Evolutionary conservation across 1,139 yeast species (phyloP), one percentile per base, ranked within the genome.

Genomic region (Hemisphaericaspora lyxosophila): DNA sequence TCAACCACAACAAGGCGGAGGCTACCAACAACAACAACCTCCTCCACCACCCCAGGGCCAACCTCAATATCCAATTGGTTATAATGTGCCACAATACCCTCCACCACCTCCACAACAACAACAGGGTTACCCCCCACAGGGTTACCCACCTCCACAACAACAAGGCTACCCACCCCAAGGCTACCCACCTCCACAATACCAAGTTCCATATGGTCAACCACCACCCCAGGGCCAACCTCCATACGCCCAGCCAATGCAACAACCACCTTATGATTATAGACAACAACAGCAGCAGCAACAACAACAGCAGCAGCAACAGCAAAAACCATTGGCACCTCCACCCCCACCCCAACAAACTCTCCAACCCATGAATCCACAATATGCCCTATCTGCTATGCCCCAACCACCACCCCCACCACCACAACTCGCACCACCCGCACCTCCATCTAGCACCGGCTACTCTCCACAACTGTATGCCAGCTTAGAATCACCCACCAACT

Each of bases 261-360:
- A 7, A n/a, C 27, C 12, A 5, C 34, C 7, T 14, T 17, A 6
- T 2, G n/a, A 5, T n/a, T 19, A 15, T 26, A 25, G 25, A 12
- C 35, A 20, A 5, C 26, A 26, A 23, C 29, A 27, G 4, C 26
- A 18, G 5, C 34, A 38, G 12, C 41, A 34, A 20, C 17, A 24
- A 6, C 26, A 38, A n/a, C 37, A 29, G 16, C 40, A 32, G 11
- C 40, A 26, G 13, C 44, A 36, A 25, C 44, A 22, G 31, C 18
- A 27, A 11, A 11, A 31, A 8, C 30, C 23, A 5, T 5, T 13
- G 16, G 16, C 27, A 13, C n/a, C 27, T 28, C 23, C 23, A 14
- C 23, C 14, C 13, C 30, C 23, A 20, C 34, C 18, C 12, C 35
- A 14, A 18, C 38, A 16, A n/a, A n/a, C n/a, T 33, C 12, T 28